Percentiles rank a stretch among this genome's conserved stretches.
Evolutionary conservation across 805 yeast species (phyloP).

Genomic region (Lipomyces kockii): DNA sequence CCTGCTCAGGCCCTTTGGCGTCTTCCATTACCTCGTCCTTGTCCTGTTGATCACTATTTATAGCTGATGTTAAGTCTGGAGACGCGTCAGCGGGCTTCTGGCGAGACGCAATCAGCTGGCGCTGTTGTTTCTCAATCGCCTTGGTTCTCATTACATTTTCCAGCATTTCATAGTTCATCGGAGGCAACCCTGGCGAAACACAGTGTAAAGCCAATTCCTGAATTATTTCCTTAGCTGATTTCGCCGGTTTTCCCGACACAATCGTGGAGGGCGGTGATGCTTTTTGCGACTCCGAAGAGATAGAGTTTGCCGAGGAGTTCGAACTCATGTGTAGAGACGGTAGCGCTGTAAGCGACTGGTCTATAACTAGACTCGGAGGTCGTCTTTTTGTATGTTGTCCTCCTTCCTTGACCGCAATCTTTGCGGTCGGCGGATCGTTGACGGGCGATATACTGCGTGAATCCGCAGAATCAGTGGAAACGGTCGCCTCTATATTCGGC

Average conservation of each 20-base stretch:
- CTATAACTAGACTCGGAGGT: conserved; percentile 26
- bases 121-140: conserved; percentile 42
- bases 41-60: background rate
- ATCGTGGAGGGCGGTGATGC: background rate
- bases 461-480: background rate
- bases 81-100: conserved; percentile 17
- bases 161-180: conserved; percentile 35
- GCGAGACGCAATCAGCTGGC: conserved; percentile 41
- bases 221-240: conserved; percentile 41
- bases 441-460: background rate
- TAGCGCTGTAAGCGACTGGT: background rate
- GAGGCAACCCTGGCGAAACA: conserved; percentile 42
- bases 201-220: conserved; percentile 44
- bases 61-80: background rate
- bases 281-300: background rate
- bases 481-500: background rate
- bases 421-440: background rate
- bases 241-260: conserved; percentile 5
- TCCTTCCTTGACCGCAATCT: background rate
- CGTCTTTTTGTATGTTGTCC: conserved; percentile 19
- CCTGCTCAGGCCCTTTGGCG: background rate
- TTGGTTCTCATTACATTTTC: conserved; percentile 40
- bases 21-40: background rate
- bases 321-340: conserved; percentile 6
- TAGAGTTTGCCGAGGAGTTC: background rate